Base-by-base conservation (phyloP, 192 early-diverging fungal species). In the Coemansia umbellata region DNA sequence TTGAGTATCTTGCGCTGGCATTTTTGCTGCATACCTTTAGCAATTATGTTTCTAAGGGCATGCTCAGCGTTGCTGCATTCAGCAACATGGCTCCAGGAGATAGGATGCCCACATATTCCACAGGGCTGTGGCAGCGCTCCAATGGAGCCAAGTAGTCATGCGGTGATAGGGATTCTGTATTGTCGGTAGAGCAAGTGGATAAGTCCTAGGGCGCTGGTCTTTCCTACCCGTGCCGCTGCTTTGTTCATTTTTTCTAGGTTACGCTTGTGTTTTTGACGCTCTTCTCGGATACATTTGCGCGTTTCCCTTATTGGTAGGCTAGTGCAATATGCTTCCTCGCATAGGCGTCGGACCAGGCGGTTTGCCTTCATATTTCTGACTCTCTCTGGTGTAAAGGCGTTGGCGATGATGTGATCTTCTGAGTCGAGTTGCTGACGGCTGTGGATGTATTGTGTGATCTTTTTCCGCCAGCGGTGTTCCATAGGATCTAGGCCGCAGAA, bases 101-200 rank as follows among this genome's bases (percentile, higher is more conserved):
- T 17, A 7, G 5, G 3, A 5, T 42, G 5, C 21, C 35, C 49
- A n/a, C 49, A 37, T 4, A 3, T 31, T 5, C 0, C 5, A 14
- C 47, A 50, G 5, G 4, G 9, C 11, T 30, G 1, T 3, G 40
- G 40, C 40, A 37, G 49, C 4, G 37, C 35, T 5, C 32, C 49
- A 15, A 50, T 28, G 13, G 49, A 31, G 19, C 49, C 33, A 1
- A 50, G 49, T 19, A n/a, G n/a, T n/a, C n/a, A n/a, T n/a, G n/a
- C n/a, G n/a, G n/a, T n/a, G n/a, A n/a, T n/a, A n/a, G n/a, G 33
- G 13, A 35, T 50, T 4, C 49, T 23, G 49, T 50, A 35, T 21
- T 50, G 49, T 13, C 32, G 10, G 17, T 36, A 37, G 1, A 50
- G 31, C 19, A 0, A 36, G 28, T 35, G 23, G 17, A 50, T 37